Base-by-base conservation (phyloP, 176 grass and related monocot genomes). In the Oryza glumipatula region DNA sequence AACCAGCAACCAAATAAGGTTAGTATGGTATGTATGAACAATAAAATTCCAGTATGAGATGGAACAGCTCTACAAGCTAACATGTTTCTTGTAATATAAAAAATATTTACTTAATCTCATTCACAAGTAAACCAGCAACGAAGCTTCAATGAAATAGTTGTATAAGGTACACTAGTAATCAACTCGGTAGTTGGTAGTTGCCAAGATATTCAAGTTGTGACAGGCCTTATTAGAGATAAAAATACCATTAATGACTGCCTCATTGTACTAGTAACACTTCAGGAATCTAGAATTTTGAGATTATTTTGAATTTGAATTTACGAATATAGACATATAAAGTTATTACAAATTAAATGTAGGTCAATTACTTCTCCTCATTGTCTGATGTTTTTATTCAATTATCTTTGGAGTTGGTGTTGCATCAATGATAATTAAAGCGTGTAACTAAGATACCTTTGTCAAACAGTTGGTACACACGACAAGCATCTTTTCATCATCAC, bases 401-500 rank as follows among this genome's bases (percentile, higher is more conserved):
- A 68, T 73, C 67, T 21, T 51, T 65, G 54, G 63, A 48, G 23
- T 46, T 61, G 21, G 63, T 24, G 19, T 15, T 47, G 13, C 43
- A 7, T 0, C 17, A 48, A 24, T 68, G 4, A 75, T 46, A 74
- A 48, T 77, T 22, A 72, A 46, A 86, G 60, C 30, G 49, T n/a
- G 36, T 58, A 75, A 83, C 63, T 73, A 69, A 72, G 16, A 72
- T 92, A 91, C 95, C 95, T 97, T 97, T 76, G 95, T 97, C 82
- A 97, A 93, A 88, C 90, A 97, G 84, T 94, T 97, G 81, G 92
- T 94, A 78, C 86, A 92, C 67, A 88, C 64, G 82, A 94, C 90
- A 80, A 93, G 90, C 52, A 82, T 93, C 93, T 88, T 97, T 84
- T 97, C 95, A 88, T 97, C 92, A 78, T 89, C 92, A 83, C 49